A percentile compares a stretch with the other conserved stretches of the same genome.
Conservation (phyloP, 352 stramenopile species). For the Globisporangium yorkense region DNA sequence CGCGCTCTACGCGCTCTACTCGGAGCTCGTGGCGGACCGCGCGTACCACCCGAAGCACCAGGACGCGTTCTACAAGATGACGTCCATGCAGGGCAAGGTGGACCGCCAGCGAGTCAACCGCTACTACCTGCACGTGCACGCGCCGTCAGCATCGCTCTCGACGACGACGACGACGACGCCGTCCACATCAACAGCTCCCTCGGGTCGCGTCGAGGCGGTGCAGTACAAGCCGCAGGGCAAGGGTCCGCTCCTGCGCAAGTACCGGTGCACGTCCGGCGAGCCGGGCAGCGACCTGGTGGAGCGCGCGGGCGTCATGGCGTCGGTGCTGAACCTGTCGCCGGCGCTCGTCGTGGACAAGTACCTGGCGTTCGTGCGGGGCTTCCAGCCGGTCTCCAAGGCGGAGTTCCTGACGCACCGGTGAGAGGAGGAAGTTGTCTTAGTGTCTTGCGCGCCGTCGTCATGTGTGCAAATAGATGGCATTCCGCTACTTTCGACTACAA, state of each 20-base stretch:
- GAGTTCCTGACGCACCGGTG: slow-evolving; percentile 18
- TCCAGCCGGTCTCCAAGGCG: slow-evolving; percentile 34
- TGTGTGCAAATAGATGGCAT: too few relatives aligned
- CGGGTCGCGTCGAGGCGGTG: slow-evolving; percentile 14
- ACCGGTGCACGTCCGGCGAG: slow-evolving; percentile 16
- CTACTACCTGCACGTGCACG: slow-evolving; percentile 25
- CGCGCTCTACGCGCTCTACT: slow-evolving; percentile 42
- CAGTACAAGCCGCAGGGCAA: slow-evolving; percentile 49
- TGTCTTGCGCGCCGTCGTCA: too few relatives aligned
- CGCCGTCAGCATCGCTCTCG: not conserved
- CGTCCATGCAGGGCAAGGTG: slow-evolving; percentile 46
- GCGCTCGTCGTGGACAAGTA: slow-evolving; percentile 29
- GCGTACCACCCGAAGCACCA: slow-evolving; percentile 35
- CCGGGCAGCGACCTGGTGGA: slow-evolving; percentile 18
- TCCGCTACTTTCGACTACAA: too few relatives aligned
- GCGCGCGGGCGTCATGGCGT: slow-evolving; percentile 20
- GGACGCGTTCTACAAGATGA: slow-evolving; percentile 65
- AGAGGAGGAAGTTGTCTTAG: too few relatives aligned
- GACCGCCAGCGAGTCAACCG: slow-evolving; percentile 49
- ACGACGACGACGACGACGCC: too few relatives aligned
- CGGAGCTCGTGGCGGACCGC: slow-evolving; percentile 23
- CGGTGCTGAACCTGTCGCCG: slow-evolving; percentile 23
- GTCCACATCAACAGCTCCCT: not conserved
- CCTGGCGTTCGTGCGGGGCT: slow-evolving; percentile 29
- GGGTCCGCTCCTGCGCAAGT: slow-evolving; percentile 35